Evolutionary conservation across 192 early-diverging fungal genomes (phyloP).

Genomic region (Phlyctochytrium planicorne): DNA sequence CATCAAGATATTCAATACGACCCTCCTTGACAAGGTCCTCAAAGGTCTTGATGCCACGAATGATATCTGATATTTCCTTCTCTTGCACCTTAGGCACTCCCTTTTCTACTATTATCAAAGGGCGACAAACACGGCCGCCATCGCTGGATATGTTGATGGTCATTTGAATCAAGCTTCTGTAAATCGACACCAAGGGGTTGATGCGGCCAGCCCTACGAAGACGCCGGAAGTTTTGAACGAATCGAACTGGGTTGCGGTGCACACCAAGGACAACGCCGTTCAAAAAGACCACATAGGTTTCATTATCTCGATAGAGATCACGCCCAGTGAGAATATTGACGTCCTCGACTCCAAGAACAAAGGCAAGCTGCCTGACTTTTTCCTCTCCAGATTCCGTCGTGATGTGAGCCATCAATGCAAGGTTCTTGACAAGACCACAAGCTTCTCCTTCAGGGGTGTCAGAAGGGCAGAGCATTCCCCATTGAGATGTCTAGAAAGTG

Average conservation of each 20-base stretch:
- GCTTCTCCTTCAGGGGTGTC: conserved; percentile 99
- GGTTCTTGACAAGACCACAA: conserved; percentile 95
- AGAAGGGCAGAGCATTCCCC: conserved; percentile 95
- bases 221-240: conserved; percentile 83
- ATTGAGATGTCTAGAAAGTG: conserved; percentile 74
- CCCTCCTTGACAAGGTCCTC: conserved; percentile 90
- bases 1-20: conserved; percentile 93
- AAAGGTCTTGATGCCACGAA: conserved; percentile 65
- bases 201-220: conserved; percentile 85
- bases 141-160: conserved; percentile 92
- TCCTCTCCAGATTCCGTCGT: conserved; percentile 89
- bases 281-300: conserved; percentile 85
- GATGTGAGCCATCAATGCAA: conserved; percentile 98
- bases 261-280: conserved; percentile 94
- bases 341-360: conserved; percentile 90
- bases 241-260: conserved; percentile 74
- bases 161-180: conserved; percentile 75
- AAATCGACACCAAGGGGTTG: conserved; percentile 88
- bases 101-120: conserved; percentile 91
- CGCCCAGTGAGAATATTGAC: conserved; percentile 81
- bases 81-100: conserved; percentile 52
- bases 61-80: conserved; percentile 44
- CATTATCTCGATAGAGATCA: conserved; percentile 73
- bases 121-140: conserved; percentile 94
- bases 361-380: conserved; percentile 73